Evolutionary conservation across 192 early-diverging fungal species (phyloP).

Genomic region (Entomortierella parvispora): DNA sequence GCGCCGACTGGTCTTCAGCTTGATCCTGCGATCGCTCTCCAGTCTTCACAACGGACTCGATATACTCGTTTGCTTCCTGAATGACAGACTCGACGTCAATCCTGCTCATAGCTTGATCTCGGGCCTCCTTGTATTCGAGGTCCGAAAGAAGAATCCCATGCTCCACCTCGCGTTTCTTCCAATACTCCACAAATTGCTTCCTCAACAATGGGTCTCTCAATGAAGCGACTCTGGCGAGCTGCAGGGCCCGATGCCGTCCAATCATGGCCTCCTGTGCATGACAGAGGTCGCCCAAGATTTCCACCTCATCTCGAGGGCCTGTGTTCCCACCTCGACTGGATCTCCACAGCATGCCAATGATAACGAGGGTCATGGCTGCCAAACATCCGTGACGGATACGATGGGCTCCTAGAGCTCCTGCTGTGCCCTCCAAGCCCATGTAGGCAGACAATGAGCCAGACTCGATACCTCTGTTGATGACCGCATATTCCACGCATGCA

Average conservation of each 20-base stretch:
- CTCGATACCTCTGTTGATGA: constrained; percentile 12
- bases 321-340: neutral
- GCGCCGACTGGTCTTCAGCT: neutral
- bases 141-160: constrained; percentile 28
- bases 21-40: constrained; percentile 16
- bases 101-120: constrained; percentile 38
- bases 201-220: constrained; percentile 32
- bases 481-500: constrained; percentile 20
- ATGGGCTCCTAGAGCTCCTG: constrained; percentile 21
- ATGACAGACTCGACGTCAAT: constrained; percentile 40
- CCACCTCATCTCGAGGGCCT: constrained; percentile 29
- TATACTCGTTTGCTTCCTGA: constrained; percentile 29
- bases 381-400: constrained; percentile 23
- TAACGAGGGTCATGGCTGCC: constrained; percentile 19
- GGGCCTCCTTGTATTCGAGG: constrained; percentile 46
- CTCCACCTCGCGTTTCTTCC: constrained; percentile 48
- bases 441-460: neutral
- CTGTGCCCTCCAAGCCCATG: constrained; percentile 5
- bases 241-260: constrained; percentile 34
- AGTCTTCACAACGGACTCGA: constrained; percentile 31
- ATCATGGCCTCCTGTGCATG: constrained; percentile 48
- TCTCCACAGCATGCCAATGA: constrained; percentile 21
- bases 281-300: constrained; percentile 42
- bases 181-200: constrained; percentile 52
- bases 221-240: constrained; percentile 37